Conservation (phyloP, 495 filamentous ascomycete genomes). For the Pseudomonodictys pantanalensis region DNA sequence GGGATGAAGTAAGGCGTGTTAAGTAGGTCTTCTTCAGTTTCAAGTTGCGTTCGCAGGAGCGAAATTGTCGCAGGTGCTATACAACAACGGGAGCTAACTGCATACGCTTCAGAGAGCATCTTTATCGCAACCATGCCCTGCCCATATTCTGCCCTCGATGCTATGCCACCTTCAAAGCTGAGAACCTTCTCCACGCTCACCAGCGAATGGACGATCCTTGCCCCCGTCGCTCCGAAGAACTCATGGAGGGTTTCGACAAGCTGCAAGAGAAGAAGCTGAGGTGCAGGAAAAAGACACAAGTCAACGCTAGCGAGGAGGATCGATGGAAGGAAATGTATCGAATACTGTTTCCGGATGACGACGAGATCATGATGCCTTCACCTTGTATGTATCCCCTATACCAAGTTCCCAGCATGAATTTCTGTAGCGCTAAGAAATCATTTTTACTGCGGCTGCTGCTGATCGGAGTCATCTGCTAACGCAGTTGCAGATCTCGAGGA, state of each 20-base stretch:
- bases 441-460: background rate
- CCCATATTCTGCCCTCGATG: constrained; percentile 18
- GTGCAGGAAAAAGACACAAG: constrained; percentile 5
- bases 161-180: constrained; percentile 9
- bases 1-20: background rate
- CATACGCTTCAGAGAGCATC: constrained; percentile 9
- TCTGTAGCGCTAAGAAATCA: too few species aligned
- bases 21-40: constrained; percentile 9
- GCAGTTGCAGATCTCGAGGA: background rate
- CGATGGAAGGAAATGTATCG: constrained; percentile 17
- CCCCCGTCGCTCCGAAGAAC: background rate
- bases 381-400: constrained; percentile 1
- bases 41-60: too few species aligned
- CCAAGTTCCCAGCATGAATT: too few species aligned
- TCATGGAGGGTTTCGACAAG: constrained; percentile 18
- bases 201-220: constrained; percentile 11
- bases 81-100: background rate
- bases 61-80: too few species aligned
- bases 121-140: constrained; percentile 14
- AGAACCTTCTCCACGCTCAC: constrained; percentile 4
- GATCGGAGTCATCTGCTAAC: background rate
- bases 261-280: constrained; percentile 13
- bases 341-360: constrained; percentile 20
- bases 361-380: constrained; percentile 1
- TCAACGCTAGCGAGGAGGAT: constrained; percentile 5